Evolutionary conservation across 1,284 basidiomycete species (phyloP).

Genomic region (Calocybe gambosa): DNA sequence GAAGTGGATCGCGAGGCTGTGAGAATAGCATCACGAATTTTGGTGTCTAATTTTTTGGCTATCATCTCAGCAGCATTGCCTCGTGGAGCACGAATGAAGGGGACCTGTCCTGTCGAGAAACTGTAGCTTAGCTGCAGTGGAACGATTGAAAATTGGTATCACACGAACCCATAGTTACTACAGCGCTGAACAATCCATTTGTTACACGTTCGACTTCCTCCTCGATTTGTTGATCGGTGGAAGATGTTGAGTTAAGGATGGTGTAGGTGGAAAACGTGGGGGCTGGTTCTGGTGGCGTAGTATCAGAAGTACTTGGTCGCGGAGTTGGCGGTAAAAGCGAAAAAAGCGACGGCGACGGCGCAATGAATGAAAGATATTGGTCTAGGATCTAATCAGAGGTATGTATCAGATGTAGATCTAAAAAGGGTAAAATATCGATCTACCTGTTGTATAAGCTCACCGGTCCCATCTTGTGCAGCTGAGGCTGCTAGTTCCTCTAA

Average conservation of each 20-base stretch:
- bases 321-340: constrained; percentile 67
- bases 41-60: constrained; percentile 89
- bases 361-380: constrained; percentile 96
- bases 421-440: constrained; percentile 15
- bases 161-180: constrained; percentile 81
- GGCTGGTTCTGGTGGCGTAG: constrained; percentile 28
- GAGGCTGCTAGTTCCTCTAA: constrained; percentile 92
- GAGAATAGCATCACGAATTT: constrained; percentile 89
- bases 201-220: constrained; percentile 92
- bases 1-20: constrained; percentile 67
- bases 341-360: constrained; percentile 93
- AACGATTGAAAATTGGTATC: not conserved
- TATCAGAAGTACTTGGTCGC: constrained; percentile 25
- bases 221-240: constrained; percentile 89
- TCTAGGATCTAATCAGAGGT: constrained; percentile 65
- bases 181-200: constrained; percentile 85
- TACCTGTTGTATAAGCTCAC: constrained; percentile 78
- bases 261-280: constrained; percentile 57
- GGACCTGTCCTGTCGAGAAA: constrained; percentile 67
- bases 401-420: constrained; percentile 3
- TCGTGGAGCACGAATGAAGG: constrained; percentile 90
- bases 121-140: not conserved
- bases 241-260: constrained; percentile 88
- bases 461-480: constrained; percentile 82
- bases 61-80: constrained; percentile 99